Conservation (phyloP, 2,329 filamentous ascomycete genomes). For the Ophiostoma ips region DNA sequence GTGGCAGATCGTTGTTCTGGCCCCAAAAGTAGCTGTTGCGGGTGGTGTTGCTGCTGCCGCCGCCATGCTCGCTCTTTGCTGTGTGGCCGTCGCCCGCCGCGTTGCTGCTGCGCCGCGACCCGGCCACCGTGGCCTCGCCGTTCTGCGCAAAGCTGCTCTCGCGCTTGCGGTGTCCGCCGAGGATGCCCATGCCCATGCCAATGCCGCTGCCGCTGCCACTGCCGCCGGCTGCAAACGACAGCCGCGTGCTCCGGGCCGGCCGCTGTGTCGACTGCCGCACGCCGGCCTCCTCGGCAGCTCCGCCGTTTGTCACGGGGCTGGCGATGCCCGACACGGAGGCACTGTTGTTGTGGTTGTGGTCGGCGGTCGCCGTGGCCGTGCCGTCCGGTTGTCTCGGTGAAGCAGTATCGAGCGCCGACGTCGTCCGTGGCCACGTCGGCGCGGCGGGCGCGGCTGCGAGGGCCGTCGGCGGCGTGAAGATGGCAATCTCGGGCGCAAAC, state of each 20-base stretch:
- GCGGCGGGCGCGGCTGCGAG: constrained; percentile 25
- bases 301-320: constrained; percentile 6
- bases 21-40: constrained; percentile 32
- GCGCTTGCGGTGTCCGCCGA: constrained; percentile 14
- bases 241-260: constrained; percentile 35
- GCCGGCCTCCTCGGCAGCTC: constrained; percentile 31
- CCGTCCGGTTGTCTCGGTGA: constrained; percentile 19
- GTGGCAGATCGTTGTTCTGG: constrained; percentile 1
- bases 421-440: constrained; percentile 34
- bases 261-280: constrained; percentile 34
- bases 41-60: constrained; percentile 20
- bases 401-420: constrained; percentile 25
- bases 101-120: constrained; percentile 11
- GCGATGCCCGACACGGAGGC: background rate
- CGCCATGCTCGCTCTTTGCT: constrained; percentile 17
- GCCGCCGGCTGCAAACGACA: constrained; percentile 43
- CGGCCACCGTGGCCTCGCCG: background rate
- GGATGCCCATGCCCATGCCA: too few relatives aligned
- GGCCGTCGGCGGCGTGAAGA: constrained; percentile 38
- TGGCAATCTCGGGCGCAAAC: constrained; percentile 51
- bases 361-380: constrained; percentile 21
- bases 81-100: constrained; percentile 18
- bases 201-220: constrained; percentile 14
- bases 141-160: constrained; percentile 9
- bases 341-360: too few relatives aligned